Evolutionary conservation across 2,329 filamentous ascomycete species (phyloP).

Genomic region (Ceratocystis diversiconidia): DNA sequence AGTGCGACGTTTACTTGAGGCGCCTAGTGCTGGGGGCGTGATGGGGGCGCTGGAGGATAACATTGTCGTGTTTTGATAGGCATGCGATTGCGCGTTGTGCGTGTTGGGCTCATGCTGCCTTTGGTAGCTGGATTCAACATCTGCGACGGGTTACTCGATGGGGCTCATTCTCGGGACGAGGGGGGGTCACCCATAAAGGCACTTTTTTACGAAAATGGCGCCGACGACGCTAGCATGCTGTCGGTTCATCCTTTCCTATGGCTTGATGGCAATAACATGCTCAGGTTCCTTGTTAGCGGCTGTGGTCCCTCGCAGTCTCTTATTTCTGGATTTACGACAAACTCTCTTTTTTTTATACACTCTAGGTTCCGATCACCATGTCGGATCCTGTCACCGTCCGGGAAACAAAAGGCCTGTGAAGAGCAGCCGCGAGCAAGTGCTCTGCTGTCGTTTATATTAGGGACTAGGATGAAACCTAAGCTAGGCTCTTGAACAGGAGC

Average conservation of each 20-base stretch:
- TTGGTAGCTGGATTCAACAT: neutral
- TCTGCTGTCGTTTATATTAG: neutral
- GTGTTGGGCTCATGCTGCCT: conserved; percentile 18
- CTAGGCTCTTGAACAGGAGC: too few relatives aligned
- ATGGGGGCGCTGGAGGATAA: conserved; percentile 30
- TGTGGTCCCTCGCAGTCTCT: neutral
- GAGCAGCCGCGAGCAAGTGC: conserved; percentile 9
- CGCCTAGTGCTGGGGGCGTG: conserved; percentile 22
- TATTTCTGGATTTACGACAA: neutral
- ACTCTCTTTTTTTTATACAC: conserved; percentile 17
- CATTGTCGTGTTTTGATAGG: conserved; percentile 92
- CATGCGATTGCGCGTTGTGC: conserved; percentile 79
- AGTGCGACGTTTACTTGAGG: conserved; percentile 16
- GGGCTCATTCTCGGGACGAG: conserved; percentile 99
- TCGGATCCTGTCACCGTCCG: conserved; percentile 17
- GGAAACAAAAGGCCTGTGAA: neutral
- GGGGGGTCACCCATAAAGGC: conserved; percentile 33
- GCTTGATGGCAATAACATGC: too few relatives aligned
- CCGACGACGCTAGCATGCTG: neutral
- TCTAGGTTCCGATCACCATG: conserved; percentile 10
- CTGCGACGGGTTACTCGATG: conserved; percentile 75
- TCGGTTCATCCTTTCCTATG: neutral
- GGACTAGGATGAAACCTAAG: conserved; percentile 1
- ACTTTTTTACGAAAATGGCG: conserved; percentile 1
- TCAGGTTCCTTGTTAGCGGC: too few relatives aligned